These are phyloP conservation scores for Diutina scorzettiae DNA, from an alignment of 1,139 yeast species.

Conservation along the genomic window DNA sequence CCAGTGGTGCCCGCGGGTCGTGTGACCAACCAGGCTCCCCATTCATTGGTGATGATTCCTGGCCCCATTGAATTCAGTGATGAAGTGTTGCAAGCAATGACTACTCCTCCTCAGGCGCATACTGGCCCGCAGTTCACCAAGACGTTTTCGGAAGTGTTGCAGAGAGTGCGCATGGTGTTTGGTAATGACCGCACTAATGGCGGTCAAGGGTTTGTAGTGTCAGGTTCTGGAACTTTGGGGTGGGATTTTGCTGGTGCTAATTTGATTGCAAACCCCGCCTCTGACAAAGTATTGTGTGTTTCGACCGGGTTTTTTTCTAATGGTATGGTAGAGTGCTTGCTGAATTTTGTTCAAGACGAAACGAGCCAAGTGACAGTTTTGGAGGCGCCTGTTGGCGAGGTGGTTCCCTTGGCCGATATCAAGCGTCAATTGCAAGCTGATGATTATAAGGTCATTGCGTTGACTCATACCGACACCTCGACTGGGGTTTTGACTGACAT, in stretches of 20 bases:
- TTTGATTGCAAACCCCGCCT: slow-evolving; percentile 1
- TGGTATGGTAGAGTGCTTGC: slow-evolving; percentile 7
- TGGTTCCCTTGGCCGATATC: slow-evolving; percentile 1
- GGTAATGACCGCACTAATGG: slow-evolving; percentile 6
- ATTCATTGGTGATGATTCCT: slow-evolving; percentile 7
- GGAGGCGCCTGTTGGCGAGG: slow-evolving; percentile 6
- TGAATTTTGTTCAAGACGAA: slow-evolving; percentile 5
- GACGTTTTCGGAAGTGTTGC: slow-evolving; percentile 6
- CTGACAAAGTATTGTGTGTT: slow-evolving; percentile 6
- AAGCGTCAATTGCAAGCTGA: not conserved
- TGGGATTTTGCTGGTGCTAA: slow-evolving; percentile 7
- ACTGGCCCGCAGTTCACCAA: slow-evolving; percentile 6
- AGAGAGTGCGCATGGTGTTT: slow-evolving; percentile 4
- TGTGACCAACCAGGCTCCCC: slow-evolving; percentile 3
- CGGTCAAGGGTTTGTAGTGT: slow-evolving; percentile 6
- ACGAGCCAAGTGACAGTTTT: not conserved
- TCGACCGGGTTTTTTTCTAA: slow-evolving; percentile 7
- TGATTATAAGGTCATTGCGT: slow-evolving; percentile 7
- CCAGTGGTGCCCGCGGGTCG: slow-evolving; percentile 2
- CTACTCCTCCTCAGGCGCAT: slow-evolving; percentile 6
- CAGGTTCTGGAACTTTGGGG: slow-evolving; percentile 7
- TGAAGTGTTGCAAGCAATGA: slow-evolving; percentile 6
- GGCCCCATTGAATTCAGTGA: slow-evolving; percentile 7
- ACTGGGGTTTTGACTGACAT: slow-evolving; percentile 10
- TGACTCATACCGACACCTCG: slow-evolving; percentile 9